phyloP scores from a whole-genome alignment of 805 yeast species.

The Candida silvatica region DNA sequence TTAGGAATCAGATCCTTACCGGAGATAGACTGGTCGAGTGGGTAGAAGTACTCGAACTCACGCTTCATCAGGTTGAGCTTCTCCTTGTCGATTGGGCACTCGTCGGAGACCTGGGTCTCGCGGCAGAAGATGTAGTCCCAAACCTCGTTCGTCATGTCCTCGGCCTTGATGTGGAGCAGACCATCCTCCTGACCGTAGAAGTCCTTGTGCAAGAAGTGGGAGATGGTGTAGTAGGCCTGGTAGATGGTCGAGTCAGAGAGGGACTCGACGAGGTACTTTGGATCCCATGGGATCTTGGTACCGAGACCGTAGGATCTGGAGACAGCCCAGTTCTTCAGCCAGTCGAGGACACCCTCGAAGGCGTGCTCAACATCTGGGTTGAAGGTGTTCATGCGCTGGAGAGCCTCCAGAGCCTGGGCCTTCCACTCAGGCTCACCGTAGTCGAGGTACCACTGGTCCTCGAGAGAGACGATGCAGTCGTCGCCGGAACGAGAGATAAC shows the following conservation, averaged over 20 bases:
- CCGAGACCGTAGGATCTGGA: constrained; percentile 96
- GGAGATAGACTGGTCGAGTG: constrained; percentile 83
- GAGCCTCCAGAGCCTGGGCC: constrained; percentile 68
- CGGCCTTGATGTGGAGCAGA: constrained; percentile 63
- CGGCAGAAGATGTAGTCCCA: constrained; percentile 85
- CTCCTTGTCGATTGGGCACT: constrained; percentile 51
- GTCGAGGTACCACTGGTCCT: constrained; percentile 97
- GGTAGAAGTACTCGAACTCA: constrained; percentile 95
- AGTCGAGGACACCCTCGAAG: constrained; percentile 86
- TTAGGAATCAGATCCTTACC: constrained; percentile 97
- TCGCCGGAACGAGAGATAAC: constrained; percentile 96
- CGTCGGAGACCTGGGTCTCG: constrained; percentile 44
- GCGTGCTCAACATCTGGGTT: constrained; percentile 81
- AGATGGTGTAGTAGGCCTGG: constrained; percentile 89
- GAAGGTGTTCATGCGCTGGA: constrained; percentile 68
- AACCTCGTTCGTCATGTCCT: constrained; percentile 85
- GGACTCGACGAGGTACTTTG: constrained; percentile 85
- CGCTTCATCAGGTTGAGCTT: constrained; percentile 71
- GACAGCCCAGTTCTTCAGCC: constrained; percentile 98
- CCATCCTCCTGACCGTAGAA: constrained; percentile 75
- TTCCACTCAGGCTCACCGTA: constrained; percentile 96
- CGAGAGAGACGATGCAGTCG: constrained; percentile 90
- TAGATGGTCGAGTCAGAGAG: constrained; percentile 93
- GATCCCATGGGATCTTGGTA: constrained; percentile 94
- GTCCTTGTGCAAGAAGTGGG: constrained; percentile 80